Evolutionary conservation across 495 filamentous ascomycete genomes (phyloP).

Genomic region (Neurospora discreta): DNA sequence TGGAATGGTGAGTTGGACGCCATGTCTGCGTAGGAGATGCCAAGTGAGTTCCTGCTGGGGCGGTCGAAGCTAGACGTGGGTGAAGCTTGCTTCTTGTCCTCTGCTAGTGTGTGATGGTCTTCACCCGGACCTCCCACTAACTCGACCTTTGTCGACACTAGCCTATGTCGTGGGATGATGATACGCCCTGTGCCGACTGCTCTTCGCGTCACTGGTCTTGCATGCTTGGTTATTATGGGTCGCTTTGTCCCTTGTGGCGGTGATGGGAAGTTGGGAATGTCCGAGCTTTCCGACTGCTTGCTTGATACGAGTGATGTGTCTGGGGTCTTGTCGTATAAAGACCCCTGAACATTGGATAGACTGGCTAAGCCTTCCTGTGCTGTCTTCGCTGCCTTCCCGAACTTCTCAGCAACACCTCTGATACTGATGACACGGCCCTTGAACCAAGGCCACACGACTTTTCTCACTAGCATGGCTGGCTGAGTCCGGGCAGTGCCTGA

Average conservation of each 20-base stretch:
- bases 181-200: background rate
- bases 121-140: background rate
- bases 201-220: background rate
- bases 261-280: background rate
- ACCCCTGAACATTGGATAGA: slow-evolving; percentile 8
- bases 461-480: slow-evolving; percentile 1
- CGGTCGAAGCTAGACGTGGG: background rate
- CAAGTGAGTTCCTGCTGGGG: slow-evolving; percentile 15
- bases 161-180: background rate
- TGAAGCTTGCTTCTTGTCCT: background rate
- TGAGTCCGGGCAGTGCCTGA: background rate
- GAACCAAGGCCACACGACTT: slow-evolving; percentile 18
- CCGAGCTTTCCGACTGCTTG: background rate
- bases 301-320: background rate
- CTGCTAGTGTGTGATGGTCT: background rate
- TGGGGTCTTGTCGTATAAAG: slow-evolving; percentile 5
- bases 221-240: background rate
- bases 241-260: background rate
- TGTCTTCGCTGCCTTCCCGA: slow-evolving; percentile 2
- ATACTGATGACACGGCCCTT: background rate
- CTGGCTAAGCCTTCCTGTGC: slow-evolving; percentile 2
- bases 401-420: background rate
- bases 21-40: slow-evolving; percentile 25
- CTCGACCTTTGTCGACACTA: background rate
- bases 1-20: slow-evolving; percentile 13